phyloP scores from a whole-genome alignment of 306 rosid species.

The Fagus sylvatica region DNA sequence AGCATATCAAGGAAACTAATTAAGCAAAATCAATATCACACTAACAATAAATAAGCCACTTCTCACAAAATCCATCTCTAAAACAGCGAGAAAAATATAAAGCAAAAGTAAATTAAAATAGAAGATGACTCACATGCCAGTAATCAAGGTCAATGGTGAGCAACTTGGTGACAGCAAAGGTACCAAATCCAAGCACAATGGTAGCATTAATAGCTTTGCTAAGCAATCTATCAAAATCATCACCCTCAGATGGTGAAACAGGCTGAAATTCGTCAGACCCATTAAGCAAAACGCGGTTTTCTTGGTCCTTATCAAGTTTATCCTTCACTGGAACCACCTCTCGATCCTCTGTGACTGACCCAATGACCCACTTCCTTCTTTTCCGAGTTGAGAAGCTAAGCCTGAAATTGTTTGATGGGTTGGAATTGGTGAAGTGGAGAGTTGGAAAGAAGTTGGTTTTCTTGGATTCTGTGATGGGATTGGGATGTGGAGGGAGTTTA shows the following conservation, averaged over 20 bases:
- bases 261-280: conserved; percentile 41
- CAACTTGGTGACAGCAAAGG: conserved; percentile 76
- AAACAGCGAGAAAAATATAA: neutral
- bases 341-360: conserved; percentile 56
- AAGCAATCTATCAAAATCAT: conserved; percentile 35
- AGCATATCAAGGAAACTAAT: neutral
- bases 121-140: conserved; percentile 74
- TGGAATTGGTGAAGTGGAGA: conserved; percentile 13
- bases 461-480: conserved; percentile 19
- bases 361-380: conserved; percentile 40
- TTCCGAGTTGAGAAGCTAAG: conserved; percentile 10
- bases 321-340: conserved; percentile 45
- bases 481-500: conserved; percentile 20
- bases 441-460: conserved; percentile 25
- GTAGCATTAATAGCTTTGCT: conserved; percentile 64
- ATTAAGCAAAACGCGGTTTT: conserved; percentile 25
- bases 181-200: conserved; percentile 84
- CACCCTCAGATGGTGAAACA: conserved; percentile 32
- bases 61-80: neutral
- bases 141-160: conserved; percentile 87
- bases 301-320: conserved; percentile 27
- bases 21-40: neutral
- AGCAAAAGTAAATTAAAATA: neutral
- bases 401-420: conserved; percentile 17
- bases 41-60: neutral